Evolutionary conservation across 2,329 filamentous ascomycete species (phyloP).

Genomic region (Raffaelea albimanens): DNA sequence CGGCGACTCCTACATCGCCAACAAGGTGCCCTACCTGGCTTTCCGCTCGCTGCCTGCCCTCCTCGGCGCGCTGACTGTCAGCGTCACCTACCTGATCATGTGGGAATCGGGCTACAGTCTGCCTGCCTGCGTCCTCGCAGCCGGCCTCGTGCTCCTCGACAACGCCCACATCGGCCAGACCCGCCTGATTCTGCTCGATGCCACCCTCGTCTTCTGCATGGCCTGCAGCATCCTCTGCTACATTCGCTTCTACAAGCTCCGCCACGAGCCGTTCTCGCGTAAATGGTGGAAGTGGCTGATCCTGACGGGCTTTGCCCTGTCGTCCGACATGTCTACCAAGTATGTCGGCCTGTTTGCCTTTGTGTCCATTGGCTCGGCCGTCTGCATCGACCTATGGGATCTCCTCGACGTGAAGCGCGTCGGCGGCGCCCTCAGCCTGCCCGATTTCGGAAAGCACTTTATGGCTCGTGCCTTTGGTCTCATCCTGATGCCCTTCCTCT

Average conservation of each 20-base stretch:
- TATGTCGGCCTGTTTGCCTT: conserved; percentile 97
- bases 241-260: conserved; percentile 94
- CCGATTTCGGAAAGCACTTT: conserved; percentile 83
- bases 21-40: conserved; percentile 95
- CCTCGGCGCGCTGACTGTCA: conserved; percentile 84
- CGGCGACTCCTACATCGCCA: conserved; percentile 92
- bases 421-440: conserved; percentile 68
- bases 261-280: conserved; percentile 77
- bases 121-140: conserved; percentile 79
- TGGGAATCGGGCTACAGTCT: conserved; percentile 98
- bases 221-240: conserved; percentile 89
- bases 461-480: conserved; percentile 75
- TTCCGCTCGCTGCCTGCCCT: conserved; percentile 89
- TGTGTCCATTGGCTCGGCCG: conserved; percentile 89
- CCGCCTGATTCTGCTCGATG: conserved; percentile 86
- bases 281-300: conserved; percentile 99
- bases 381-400: conserved; percentile 91
- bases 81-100: conserved; percentile 95
- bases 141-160: conserved; percentile 83
- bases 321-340: conserved; percentile 97
- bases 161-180: conserved; percentile 98
- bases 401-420: conserved; percentile 81
- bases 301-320: conserved; percentile 85
- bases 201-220: conserved; percentile 91
- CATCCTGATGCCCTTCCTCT: conserved; percentile 86